Percentiles rank a stretch among this genome's conserved stretches.
Evolutionary conservation across 2,329 filamentous ascomycete genomes (phyloP).

Genomic region (Sclerotinia nivalis): DNA sequence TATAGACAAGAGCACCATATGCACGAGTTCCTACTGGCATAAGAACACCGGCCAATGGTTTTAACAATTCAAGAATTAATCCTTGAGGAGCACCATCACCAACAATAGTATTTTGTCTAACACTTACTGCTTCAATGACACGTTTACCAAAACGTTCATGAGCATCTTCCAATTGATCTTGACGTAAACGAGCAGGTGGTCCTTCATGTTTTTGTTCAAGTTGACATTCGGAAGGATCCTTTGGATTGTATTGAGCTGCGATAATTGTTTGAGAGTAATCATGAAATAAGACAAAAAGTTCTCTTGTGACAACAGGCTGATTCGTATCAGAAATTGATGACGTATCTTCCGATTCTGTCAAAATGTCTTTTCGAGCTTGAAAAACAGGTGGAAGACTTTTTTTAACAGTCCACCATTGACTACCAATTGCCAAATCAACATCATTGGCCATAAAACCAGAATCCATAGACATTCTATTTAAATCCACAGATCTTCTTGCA

Average conservation of each 20-base stretch:
- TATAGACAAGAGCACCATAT: slow-evolving; percentile 90
- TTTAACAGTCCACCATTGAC: slow-evolving; percentile 84
- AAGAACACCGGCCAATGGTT: slow-evolving; percentile 71
- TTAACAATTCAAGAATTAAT: slow-evolving; percentile 77
- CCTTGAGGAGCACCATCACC: slow-evolving; percentile 80
- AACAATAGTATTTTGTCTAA: slow-evolving; percentile 77
- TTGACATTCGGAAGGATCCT: slow-evolving; percentile 69
- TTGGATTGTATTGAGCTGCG: slow-evolving; percentile 74
- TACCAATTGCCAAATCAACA: slow-evolving; percentile 72
- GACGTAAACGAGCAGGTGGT: slow-evolving; percentile 77
- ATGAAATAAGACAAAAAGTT: slow-evolving; percentile 85
- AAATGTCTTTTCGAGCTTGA: slow-evolving; percentile 79
- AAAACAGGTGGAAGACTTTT: slow-evolving; percentile 79
- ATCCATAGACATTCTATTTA: slow-evolving; percentile 71
- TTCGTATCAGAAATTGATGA: slow-evolving; percentile 68
- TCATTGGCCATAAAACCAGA: slow-evolving; percentile 86
- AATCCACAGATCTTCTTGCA: slow-evolving; percentile 62
- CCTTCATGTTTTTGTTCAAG: slow-evolving; percentile 85
- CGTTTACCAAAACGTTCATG: slow-evolving; percentile 79
- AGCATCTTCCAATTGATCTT: slow-evolving; percentile 88
- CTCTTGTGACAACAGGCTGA: slow-evolving; percentile 71
- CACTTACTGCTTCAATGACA: slow-evolving; percentile 68
- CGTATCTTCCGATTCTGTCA: slow-evolving; percentile 79
- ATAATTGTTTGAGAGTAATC: slow-evolving; percentile 96
- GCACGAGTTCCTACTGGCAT: slow-evolving; percentile 82